Evolutionary conservation across 176 grass and related monocot genomes (phyloP).

Genomic region (Tillandsia leiboldiana): DNA sequence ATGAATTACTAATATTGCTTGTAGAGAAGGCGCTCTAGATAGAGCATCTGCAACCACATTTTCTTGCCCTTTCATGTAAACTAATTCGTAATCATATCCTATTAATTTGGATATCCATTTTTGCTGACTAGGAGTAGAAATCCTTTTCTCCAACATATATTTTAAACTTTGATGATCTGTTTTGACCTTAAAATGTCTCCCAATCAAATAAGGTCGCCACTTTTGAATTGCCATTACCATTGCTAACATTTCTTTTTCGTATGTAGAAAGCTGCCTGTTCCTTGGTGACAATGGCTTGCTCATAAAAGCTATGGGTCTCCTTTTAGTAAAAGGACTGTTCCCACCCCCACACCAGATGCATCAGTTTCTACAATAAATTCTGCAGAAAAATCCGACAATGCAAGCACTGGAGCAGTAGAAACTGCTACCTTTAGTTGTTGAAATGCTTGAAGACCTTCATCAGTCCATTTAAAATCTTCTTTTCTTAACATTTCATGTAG

Average conservation of each 20-base stretch:
- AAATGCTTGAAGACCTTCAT: not conserved
- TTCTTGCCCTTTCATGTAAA: not conserved
- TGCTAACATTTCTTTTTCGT: not conserved
- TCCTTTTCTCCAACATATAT: not conserved
- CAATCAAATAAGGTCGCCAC: not conserved
- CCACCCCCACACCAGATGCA: not conserved
- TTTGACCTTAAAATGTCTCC: not conserved
- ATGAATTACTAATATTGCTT: not conserved
- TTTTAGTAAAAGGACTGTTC: not conserved
- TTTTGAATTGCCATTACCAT: not conserved
- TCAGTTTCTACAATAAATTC: conserved; percentile 5
- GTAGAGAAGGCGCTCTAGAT: not conserved
- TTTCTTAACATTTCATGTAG: not conserved
- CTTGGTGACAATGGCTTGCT: not conserved
- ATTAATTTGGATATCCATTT: not conserved
- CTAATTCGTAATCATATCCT: not conserved
- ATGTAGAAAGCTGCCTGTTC: fast-evolving
- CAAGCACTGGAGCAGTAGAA: not conserved
- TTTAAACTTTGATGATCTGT: not conserved
- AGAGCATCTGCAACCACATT: not conserved
- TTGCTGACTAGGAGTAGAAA: not conserved
- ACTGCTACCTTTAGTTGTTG: not conserved
- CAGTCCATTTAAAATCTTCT: not conserved
- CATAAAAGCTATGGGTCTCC: not conserved
- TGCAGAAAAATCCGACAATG: conserved; percentile 1